Conservation (phyloP, 441 rosid species). For the Gossypium laxum region DNA sequence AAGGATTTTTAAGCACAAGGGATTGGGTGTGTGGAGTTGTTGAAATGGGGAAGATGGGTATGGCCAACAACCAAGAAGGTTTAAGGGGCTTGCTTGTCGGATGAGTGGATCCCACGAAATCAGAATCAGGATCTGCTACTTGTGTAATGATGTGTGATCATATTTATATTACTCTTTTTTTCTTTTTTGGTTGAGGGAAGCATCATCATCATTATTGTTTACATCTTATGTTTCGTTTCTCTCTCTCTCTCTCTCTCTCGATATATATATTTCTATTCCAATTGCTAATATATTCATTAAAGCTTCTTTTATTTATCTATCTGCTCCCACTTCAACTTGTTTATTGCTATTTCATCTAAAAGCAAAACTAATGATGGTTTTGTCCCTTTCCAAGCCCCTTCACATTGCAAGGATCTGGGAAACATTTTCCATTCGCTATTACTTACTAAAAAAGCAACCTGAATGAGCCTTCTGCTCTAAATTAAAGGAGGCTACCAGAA, state of each 20-base stretch:
- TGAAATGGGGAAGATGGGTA: constrained; percentile 26
- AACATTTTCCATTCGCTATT: neutral
- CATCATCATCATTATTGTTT: constrained; percentile 10
- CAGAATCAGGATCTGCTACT: constrained; percentile 49
- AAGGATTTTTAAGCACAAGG: neutral
- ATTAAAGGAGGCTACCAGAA: neutral
- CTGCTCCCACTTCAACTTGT: constrained; percentile 13
- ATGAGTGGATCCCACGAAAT: constrained; percentile 51
- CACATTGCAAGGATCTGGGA: neutral
- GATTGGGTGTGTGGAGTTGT: constrained; percentile 32
- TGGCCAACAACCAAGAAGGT: constrained; percentile 41
- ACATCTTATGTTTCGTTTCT: neutral
- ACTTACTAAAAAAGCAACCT: neutral
- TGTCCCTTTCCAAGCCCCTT: neutral
- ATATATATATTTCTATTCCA: neutral
- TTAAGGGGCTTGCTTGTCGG: constrained; percentile 32
- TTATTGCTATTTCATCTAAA: neutral
- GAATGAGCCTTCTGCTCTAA: neutral
- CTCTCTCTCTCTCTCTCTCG: too few relatives aligned
- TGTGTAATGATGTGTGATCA: constrained; percentile 28
- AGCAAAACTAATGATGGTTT: neutral
- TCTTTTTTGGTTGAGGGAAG: constrained; percentile 6
- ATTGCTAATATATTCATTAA: neutral
- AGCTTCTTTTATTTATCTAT: constrained; percentile 8
- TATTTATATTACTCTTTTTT: constrained; percentile 34